Percentiles rank a stretch among this genome's conserved stretches.
Conservation (phyloP, 176 grass and related monocot genomes). For the Cenchrus purpureus region DNA sequence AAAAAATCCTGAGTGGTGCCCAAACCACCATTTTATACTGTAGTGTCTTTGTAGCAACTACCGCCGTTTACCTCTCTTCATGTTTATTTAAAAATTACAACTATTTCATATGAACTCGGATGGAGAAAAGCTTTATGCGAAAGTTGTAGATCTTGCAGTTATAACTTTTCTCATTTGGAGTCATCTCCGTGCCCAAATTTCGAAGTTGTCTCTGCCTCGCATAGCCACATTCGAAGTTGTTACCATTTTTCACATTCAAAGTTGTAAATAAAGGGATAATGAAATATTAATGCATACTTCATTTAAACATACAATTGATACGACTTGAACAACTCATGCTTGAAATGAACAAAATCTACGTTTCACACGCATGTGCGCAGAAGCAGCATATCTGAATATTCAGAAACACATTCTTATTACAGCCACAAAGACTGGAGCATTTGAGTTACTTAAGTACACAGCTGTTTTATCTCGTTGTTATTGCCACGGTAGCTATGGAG, state of each 20-base stretch:
- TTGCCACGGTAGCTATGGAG: slow-evolving; percentile 35
- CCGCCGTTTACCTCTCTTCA: too few relatives aligned
- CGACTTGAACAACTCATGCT: background rate
- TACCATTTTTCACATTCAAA: background rate
- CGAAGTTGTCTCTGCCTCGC: too few relatives aligned
- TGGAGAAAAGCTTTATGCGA: too few relatives aligned
- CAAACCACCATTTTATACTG: too few relatives aligned
- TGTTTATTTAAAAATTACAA: too few relatives aligned
- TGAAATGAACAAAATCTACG: background rate
- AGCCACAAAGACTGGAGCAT: background rate
- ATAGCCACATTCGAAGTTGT: too few relatives aligned
- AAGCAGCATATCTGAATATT: background rate
- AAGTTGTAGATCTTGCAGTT: too few relatives aligned
- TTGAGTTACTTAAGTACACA: background rate
- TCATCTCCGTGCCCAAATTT: too few relatives aligned
- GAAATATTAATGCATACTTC: background rate
- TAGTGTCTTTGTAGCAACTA: too few relatives aligned
- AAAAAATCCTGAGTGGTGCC: too few relatives aligned
- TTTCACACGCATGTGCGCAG: background rate
- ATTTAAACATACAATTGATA: background rate
- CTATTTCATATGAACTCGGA: too few relatives aligned
- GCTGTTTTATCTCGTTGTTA: slow-evolving; percentile 24
- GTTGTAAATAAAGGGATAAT: background rate
- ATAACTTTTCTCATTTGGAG: too few relatives aligned
- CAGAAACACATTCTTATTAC: slow-evolving; percentile 40